Conservation (phyloP, 2,329 filamentous ascomycete species). For the Biscogniauxia mediterranea region DNA sequence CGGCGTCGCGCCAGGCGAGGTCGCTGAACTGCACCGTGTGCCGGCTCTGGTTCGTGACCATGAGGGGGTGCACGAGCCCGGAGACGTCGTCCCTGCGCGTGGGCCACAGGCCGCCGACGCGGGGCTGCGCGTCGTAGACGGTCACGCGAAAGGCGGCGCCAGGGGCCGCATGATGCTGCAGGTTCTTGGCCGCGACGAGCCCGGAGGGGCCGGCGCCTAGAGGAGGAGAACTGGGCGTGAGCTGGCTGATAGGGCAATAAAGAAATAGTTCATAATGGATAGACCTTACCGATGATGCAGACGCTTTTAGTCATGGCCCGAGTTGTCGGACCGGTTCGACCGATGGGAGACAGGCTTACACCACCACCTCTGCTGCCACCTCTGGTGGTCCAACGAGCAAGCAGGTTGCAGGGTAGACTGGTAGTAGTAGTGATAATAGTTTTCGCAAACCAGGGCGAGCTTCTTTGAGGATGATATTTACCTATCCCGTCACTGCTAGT, state of each 20-base stretch:
- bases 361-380: neutral
- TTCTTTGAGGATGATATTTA: no score
- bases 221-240: neutral
- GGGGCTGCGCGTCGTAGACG: conserved; percentile 64
- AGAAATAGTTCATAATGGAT: neutral
- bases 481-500: no score
- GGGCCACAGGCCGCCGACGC: conserved; percentile 79
- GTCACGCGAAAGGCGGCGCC: conserved; percentile 60
- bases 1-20: conserved; percentile 62
- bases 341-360: neutral
- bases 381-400: neutral
- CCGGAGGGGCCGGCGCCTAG: conserved; percentile 68
- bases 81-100: conserved; percentile 45
- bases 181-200: conserved; percentile 68
- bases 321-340: conserved; percentile 8
- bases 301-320: conserved; percentile 45
- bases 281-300: conserved; percentile 48
- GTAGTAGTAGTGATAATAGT: no score
- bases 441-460: no score
- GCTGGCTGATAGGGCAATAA: neutral
- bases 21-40: conserved; percentile 75
- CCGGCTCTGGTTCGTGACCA: conserved; percentile 71
- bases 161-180: conserved; percentile 58
- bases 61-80: conserved; percentile 62
- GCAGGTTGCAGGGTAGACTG: neutral